Evolutionary conservation across 305 asterid genomes (phyloP).

Genomic region (Euphrasia arctica): DNA sequence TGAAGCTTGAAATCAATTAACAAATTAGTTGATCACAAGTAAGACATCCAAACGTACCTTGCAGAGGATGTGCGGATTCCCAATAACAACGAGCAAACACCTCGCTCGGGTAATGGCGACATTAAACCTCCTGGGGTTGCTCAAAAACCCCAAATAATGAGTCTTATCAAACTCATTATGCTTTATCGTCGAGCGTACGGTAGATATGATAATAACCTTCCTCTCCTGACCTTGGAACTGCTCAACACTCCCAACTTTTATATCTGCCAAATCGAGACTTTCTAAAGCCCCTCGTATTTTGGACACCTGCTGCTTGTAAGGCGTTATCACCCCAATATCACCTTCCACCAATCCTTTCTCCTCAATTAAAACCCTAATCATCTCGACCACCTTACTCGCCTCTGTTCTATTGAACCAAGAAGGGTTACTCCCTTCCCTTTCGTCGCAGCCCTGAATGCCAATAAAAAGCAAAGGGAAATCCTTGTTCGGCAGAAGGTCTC

Average conservation of each 20-base stretch:
- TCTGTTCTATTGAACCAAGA: constrained; percentile 96
- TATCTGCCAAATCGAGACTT: constrained; percentile 31
- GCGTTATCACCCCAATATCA: constrained; percentile 91
- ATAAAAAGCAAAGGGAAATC: constrained; percentile 80
- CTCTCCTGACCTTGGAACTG: constrained; percentile 96
- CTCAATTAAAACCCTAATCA: constrained; percentile 40
- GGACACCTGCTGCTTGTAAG: constrained; percentile 84
- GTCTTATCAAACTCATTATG: constrained; percentile 75
- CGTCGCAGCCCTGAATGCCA: constrained; percentile 90
- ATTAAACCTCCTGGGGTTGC: constrained; percentile 93
- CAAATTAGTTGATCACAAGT: constrained; percentile 12
- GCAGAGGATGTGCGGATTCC: constrained; percentile 95
- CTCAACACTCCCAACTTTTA: constrained; percentile 92
- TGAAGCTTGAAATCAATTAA: constrained; percentile 4
- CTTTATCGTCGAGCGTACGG: constrained; percentile 86
- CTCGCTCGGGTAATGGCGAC: constrained; percentile 88
- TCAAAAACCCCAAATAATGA: constrained; percentile 83
- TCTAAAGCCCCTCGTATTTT: constrained; percentile 76
- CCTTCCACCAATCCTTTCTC: constrained; percentile 55
- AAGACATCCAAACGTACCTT: constrained; percentile 47
- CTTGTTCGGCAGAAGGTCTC: constrained; percentile 55
- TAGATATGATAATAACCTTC: constrained; percentile 77
- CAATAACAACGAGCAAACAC: constrained; percentile 75
- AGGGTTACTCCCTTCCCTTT: constrained; percentile 94
- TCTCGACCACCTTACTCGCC: constrained; percentile 85